Conservation (phyloP, 2,329 filamentous ascomycete genomes). For the Botrytis hyacinthi region DNA sequence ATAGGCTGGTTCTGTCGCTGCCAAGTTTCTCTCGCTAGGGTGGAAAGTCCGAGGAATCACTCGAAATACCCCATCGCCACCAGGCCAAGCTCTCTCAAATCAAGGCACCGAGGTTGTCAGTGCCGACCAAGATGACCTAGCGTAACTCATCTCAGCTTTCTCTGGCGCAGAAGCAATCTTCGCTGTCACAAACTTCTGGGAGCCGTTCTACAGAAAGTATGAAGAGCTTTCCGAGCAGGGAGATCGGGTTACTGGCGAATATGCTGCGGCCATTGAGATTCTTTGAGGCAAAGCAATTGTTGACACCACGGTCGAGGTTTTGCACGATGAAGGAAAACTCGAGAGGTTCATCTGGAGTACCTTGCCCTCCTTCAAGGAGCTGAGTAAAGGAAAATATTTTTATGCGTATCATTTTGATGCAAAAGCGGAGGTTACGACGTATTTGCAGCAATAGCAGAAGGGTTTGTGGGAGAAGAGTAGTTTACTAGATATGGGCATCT, state of each 20-base stretch:
- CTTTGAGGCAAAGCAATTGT: neutral
- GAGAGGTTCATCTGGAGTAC: neutral
- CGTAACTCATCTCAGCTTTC: constrained; percentile 37
- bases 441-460: neutral
- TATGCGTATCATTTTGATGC: neutral
- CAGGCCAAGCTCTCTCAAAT: constrained; percentile 42
- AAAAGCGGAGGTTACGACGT: neutral
- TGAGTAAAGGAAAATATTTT: neutral
- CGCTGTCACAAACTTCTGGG: constrained; percentile 41
- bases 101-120: constrained; percentile 46
- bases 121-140: constrained; percentile 30
- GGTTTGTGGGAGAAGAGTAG: neutral
- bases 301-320: neutral
- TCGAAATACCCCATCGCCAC: constrained; percentile 43
- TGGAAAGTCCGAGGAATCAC: constrained; percentile 47
- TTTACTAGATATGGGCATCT: neutral
- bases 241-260: constrained; percentile 28
- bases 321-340: neutral
- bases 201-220: constrained; percentile 25
- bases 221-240: constrained; percentile 23
- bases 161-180: constrained; percentile 42
- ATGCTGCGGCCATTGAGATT: constrained; percentile 15
- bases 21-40: constrained; percentile 45
- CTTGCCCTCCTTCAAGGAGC: neutral
- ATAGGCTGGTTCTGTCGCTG: constrained; percentile 49